Evolutionary conservation across 2,329 filamentous ascomycete species (phyloP), one percentile per base, ranked within the genome.

Genomic region (Monilinia polystroma): DNA sequence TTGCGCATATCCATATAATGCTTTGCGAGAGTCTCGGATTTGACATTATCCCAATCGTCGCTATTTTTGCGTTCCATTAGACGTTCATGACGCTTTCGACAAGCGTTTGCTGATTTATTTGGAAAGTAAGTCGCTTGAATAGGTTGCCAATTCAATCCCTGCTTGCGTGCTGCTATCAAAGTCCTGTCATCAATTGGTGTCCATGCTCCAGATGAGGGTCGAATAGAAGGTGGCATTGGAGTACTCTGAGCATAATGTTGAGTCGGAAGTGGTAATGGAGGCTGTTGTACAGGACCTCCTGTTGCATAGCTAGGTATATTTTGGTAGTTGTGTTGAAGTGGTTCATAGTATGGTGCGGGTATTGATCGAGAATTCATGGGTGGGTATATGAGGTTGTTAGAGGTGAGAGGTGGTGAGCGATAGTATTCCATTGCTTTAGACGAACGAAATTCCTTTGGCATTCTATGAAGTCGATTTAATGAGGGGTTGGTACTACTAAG

Each of bases 11-110:
- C 83, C 85, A 92, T 91, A 79, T 96, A 96, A 75, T 90, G 89
- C 76, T 85, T 86, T 49, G 91, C 90, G 52, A 96, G 81, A 12
- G 83, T 82, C 76, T 94, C 90, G 32, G 93, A 81, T 80, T 91
- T 91, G 71, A 88, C 82, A 26, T 85, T 85, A 73, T 94, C 90
- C 89, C 91, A 95, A 74, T 93, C 90, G 67, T 75, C 82, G 75
- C 67, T 76, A 70, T 67, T 73, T 5, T 72, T 83, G 71, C 89
- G 87, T 79, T 94, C 90, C 83, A 94, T 88, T 71, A 96, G 80
- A 52, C 92, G 85, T 79, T 96, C 92, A 74, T 96, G 92, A 66
- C 92, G 87, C 80, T 96, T 96, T 70, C 92, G 90, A 79, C 92
- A 96, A 23, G 93, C 93, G 76, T 76, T 77, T 2, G 75, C 81